Conservation (phyloP, 371 early-diverging fungal genomes). For the Furculomyces boomerangus region DNA sequence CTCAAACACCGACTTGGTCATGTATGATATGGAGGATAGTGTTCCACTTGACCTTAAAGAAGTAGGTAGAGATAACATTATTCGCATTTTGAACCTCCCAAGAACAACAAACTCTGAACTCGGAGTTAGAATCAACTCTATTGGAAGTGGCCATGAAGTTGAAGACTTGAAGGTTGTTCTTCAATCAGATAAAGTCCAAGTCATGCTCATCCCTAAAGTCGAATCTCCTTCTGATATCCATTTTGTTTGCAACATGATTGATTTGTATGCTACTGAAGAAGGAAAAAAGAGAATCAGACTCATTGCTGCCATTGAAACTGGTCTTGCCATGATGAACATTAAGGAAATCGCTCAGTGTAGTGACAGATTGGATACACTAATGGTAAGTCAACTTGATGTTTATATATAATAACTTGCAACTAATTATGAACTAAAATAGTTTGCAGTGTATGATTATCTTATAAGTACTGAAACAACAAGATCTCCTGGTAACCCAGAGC, state of each 20-base stretch:
- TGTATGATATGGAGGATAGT: slow-evolving; percentile 84
- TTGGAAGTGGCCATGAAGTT: too few species aligned
- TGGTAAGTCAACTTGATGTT: slow-evolving; percentile 31
- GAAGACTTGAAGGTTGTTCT: too few species aligned
- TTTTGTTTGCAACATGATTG: slow-evolving; percentile 63
- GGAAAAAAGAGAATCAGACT: slow-evolving; percentile 49
- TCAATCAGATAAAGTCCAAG: slow-evolving; percentile 47
- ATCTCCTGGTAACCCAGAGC: slow-evolving; percentile 47
- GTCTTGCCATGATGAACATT: slow-evolving; percentile 65
- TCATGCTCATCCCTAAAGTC: slow-evolving; percentile 82
- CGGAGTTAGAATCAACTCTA: too few species aligned
- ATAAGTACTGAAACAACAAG: slow-evolving; percentile 67
- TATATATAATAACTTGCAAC: too few species aligned
- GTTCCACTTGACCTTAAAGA: slow-evolving; percentile 67
- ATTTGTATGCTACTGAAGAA: slow-evolving; percentile 44
- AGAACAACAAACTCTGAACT: too few species aligned
- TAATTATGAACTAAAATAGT: too few species aligned
- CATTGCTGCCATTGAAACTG: slow-evolving; percentile 75
- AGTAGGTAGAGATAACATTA: slow-evolving; percentile 50
- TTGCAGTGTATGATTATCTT: slow-evolving; percentile 87
- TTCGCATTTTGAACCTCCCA: too few species aligned
- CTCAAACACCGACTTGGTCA: slow-evolving; percentile 53
- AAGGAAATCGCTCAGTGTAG: slow-evolving; percentile 57
- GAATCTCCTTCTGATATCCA: slow-evolving; percentile 55
- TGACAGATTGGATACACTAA: slow-evolving; percentile 51